Evolutionary conservation across 2,329 filamentous ascomycete species (phyloP), one percentile per base, ranked within the genome.

Genomic region (Thelonectria blattea): DNA sequence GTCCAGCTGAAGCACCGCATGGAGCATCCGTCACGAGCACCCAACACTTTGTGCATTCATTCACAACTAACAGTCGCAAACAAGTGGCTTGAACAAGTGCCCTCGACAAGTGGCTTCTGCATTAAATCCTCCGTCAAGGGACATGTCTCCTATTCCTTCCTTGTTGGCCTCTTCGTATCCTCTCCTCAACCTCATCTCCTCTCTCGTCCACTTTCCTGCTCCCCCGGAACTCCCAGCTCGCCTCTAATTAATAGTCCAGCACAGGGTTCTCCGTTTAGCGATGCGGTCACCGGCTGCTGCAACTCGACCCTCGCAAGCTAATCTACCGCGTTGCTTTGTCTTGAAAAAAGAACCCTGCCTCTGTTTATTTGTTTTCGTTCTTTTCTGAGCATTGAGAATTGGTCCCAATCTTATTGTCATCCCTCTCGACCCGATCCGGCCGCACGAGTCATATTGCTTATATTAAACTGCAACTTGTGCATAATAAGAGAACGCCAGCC

Each of bases 401-500:
- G 34, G 34, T 37, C 15, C 34, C 11, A 37, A 37, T 37, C 34
- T 37, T 37, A 37, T 14, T 37, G 34, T 20, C 41, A 42, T 54
- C 39, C 24, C 42, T 22, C 14, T 5, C 52, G 17, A 48, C 27
- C 17, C 45, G 42, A 45, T 24, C 45, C 57, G 48, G 52, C 52
- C 42, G 48, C 47, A 60, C 32, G 42, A 52, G 42, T 41, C 42
- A 56, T 52, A 34, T 14, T 30, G 30, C 43, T 43, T 24, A 37
- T 42, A 42, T 34, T 20, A 24, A 22, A 49, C n/a, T 15, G 39
- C 32, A 32, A 30, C 27, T 39, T 58, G 27, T 51, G 42, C 41
- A 57, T 52, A 42, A 57, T 52, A 42, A 42, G 14, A 20, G 20
- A 48, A 47, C 22, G 53, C 55, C 52, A 50, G 63, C 67, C 67